Base-by-base conservation (phyloP, 176 grass and related monocot genomes). In the Cenchrus purpureus region DNA sequence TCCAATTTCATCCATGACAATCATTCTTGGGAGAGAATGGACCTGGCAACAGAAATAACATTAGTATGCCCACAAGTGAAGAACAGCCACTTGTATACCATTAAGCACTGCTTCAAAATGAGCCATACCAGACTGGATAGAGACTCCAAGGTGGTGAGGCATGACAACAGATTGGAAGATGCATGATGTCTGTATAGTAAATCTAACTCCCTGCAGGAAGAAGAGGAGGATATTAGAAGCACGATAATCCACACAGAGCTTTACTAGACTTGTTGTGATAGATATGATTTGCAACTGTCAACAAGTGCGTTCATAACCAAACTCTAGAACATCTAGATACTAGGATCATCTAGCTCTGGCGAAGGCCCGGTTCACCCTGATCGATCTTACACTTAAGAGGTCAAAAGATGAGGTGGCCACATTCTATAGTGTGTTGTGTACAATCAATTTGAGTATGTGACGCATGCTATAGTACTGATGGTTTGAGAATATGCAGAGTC, bases 1-100 rank as follows among this genome's bases (percentile, higher is more conserved):
- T 65, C 97, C 94, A 73, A 99, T 99, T 92, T 96, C 94, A 86
- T 99, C 94, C 91, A 94, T 98, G 69, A 98, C 91, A 85, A 98
- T 98, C 96, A 98, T 98, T 91, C 96, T 93, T 61, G 96, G 93
- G 65, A 96, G 90, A 46, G 97, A 99, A 56, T 79, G 88, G 65
- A 94, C 97, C 97, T 99, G 54, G 20, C 43, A 84, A 81, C 49
- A 82, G 31, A 87, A 78, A 85, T 46, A 82, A 34, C 50, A 81
- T 87, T 43, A 86, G 52, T 48, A 17, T 17, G 55, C 0, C 6
- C 14, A 57, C 40, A 8, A 31, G 43, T 79, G 3, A 77, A 86
- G 60, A 92, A 67, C 65, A 73, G 70, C 14, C 4, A 67, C 72
- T 51, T 67, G 25, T 74, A 57, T 77, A 85, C 69, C 28, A 93